Evolutionary conservation across 805 yeast species (phyloP), one percentile per base, ranked within the genome.

Genomic region (Ogataea kodamae): DNA sequence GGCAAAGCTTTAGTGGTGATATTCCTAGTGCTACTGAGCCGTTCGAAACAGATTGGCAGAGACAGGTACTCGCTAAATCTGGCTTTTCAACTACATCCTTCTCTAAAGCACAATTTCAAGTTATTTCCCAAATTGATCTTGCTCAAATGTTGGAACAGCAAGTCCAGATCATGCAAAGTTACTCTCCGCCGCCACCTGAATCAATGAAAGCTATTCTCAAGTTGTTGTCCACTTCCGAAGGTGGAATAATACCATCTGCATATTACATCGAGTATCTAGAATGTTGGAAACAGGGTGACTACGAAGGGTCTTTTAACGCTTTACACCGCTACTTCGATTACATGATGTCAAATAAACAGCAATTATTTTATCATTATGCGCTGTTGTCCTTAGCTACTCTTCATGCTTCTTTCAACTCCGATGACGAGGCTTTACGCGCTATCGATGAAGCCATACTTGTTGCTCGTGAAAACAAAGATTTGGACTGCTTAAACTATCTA

Each of bases 401-500:
- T 24, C 87, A 85, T 45, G 78, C 81, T 14, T 73, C 72, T 32
- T 83, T 81, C 53, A 77, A 78, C 18, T 76, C 78, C 36, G 72
- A 72, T 42, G 69, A 68, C 9, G 81, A 81, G 39, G 95, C 96
- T 0, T 54, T 86, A 9, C 69, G 80, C 43, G 81, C 95, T 1
- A 82, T 87, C 6, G 86, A 82, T 42, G 96, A 88, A 54, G 92
- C 96, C 0, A 81, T 87, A 3, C 68, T 82, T 5, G 87, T 88
- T 3, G 96, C 96, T 0, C 65, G 96, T 45, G 96, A 88, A 49
- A 80, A 81, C 47, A 78, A 78, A 42, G 96, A 89, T 55, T 68
- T 74, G 35, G 65, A 70, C 9, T 84, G 94, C 16, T 65, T 87
- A 25, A 81, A 84, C 17, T 78, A 78, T 46, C 69, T 87, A 10